Percentiles rank a stretch among this genome's conserved stretches.
These are phyloP conservation scores for Isoetes taiwanensis DNA, from an alignment of 75 land plant species.

Conservation along the genomic window DNA sequence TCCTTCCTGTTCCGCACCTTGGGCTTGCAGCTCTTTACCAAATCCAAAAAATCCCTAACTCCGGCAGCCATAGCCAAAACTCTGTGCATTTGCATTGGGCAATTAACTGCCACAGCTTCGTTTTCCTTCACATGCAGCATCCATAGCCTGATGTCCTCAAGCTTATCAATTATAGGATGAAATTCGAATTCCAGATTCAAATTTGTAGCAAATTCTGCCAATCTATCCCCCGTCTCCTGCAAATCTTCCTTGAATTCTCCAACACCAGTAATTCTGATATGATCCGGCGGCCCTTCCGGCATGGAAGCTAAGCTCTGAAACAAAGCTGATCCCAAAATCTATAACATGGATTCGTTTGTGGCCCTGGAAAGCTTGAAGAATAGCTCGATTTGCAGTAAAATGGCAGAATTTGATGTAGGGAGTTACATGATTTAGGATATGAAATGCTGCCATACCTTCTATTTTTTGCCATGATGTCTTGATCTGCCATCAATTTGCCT, in stretches of 20 bases:
- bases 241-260: constrained; percentile 80
- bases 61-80: constrained; percentile 37
- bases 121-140: constrained; percentile 90
- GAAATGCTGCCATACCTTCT: constrained; percentile 42
- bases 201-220: constrained; percentile 59
- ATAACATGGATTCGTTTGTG: constrained; percentile 78
- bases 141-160: constrained; percentile 92
- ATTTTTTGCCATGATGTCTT: no score
- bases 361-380: constrained; percentile 77
- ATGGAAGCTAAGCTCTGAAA: constrained; percentile 67
- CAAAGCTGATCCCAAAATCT: constrained; percentile 75
- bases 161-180: constrained; percentile 69
- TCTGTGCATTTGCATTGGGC: constrained; percentile 58
- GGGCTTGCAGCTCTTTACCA: constrained; percentile 52
- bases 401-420: constrained; percentile 79
- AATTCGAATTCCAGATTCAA: constrained; percentile 64
- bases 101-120: constrained; percentile 81
- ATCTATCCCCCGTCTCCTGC: constrained; percentile 68
- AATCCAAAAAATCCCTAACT: constrained; percentile 43
- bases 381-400: constrained; percentile 62
- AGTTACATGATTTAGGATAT: constrained; percentile 55
- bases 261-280: constrained; percentile 72
- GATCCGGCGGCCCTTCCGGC: constrained; percentile 53
- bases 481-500: no score
- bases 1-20: constrained; percentile 71